A percentile compares a stretch with the other conserved stretches of the same genome.
Conservation (phyloP, 805 yeast genomes). For the Saccharomycopsis microspora region DNA sequence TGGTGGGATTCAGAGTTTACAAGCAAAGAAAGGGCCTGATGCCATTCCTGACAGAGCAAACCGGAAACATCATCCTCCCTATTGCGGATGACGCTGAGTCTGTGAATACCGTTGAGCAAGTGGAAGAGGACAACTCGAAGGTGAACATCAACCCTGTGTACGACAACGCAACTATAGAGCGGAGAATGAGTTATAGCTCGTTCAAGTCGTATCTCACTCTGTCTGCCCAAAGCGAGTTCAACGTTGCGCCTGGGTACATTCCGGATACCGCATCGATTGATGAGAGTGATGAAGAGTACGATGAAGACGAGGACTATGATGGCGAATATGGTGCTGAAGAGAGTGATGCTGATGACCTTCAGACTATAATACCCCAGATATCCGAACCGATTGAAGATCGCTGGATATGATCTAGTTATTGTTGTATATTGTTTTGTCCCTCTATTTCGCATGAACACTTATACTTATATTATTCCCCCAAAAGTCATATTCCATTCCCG, state of each 20-base stretch:
- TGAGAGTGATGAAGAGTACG: constrained; percentile 4
- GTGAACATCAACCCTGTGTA: constrained; percentile 15
- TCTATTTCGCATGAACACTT: no score
- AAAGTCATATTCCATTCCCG: no score
- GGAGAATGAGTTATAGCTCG: constrained; percentile 15
- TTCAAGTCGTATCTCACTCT: constrained; percentile 12
- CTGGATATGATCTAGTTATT: constrained; percentile 1
- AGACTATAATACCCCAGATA: constrained; percentile 5
- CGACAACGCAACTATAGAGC: neutral
- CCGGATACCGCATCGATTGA: constrained; percentile 2
- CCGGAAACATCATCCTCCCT: constrained; percentile 15
- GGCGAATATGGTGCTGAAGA: neutral
- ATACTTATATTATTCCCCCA: no score
- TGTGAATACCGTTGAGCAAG: neutral
- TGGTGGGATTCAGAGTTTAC: constrained; percentile 22
- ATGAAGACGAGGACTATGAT: constrained; percentile 5
- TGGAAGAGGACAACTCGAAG: constrained; percentile 5
- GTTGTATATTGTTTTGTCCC: no score
- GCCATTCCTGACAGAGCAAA: constrained; percentile 14
- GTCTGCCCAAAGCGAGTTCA: constrained; percentile 2
- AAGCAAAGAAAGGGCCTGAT: constrained; percentile 18
- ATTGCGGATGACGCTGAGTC: constrained; percentile 9
- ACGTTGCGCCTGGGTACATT: neutral
- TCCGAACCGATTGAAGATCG: constrained; percentile 3
- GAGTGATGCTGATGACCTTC: neutral